Conservation (phyloP, 140 eudicot genomes). For the Stevia rebaudiana region DNA sequence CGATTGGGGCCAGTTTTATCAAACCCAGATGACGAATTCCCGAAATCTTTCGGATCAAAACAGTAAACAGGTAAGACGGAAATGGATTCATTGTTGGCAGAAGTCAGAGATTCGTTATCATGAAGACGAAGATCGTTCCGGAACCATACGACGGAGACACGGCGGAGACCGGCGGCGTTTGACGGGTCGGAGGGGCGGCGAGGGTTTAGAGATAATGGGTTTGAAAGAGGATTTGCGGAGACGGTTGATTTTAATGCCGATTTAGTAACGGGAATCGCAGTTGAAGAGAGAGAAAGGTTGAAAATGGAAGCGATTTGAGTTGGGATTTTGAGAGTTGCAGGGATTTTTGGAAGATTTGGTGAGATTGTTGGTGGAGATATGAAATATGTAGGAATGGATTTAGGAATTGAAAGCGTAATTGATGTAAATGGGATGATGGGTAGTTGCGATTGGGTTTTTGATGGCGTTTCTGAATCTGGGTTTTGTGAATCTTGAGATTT, state of each 20-base stretch:
- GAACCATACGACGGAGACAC: constrained; percentile 83
- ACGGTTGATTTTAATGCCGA: constrained; percentile 43
- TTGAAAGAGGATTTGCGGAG: constrained; percentile 64
- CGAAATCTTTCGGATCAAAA: constrained; percentile 73
- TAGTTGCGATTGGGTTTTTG: constrained; percentile 26
- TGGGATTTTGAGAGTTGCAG: constrained; percentile 51
- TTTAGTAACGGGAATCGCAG: constrained; percentile 25
- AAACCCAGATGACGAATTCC: constrained; percentile 71
- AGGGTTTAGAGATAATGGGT: constrained; percentile 51
- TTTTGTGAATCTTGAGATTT: constrained; percentile 28
- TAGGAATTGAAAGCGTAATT: constrained; percentile 66
- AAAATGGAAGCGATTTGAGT: constrained; percentile 50
- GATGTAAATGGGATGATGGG: constrained; percentile 40
- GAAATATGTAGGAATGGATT: constrained; percentile 51
- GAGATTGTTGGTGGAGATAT: constrained; percentile 26
- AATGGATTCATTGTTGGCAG: constrained; percentile 70
- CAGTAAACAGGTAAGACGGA: constrained; percentile 79
- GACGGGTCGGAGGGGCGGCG: constrained; percentile 77
- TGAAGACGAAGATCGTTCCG: constrained; percentile 79
- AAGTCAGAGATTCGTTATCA: constrained; percentile 63
- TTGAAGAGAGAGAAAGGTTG: constrained; percentile 33
- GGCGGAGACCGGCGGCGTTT: constrained; percentile 56
- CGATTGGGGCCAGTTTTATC: constrained; percentile 80
- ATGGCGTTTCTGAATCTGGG: constrained; percentile 26
- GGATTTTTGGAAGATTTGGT: constrained; percentile 25